Conservation (phyloP, 257 asterid genomes). For the Fraxinus americana region DNA sequence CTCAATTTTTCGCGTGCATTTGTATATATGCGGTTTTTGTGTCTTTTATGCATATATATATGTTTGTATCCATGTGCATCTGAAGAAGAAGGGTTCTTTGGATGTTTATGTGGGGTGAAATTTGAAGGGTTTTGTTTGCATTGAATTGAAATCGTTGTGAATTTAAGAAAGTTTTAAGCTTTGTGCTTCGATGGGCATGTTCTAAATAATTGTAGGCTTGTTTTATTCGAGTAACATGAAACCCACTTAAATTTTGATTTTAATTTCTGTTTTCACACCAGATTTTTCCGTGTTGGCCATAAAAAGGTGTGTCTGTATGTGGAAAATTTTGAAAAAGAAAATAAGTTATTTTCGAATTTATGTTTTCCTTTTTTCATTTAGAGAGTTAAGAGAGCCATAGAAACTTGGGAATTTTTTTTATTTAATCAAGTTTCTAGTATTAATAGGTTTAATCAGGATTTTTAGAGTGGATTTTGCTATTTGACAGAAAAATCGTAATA, state of each 20-base stretch:
- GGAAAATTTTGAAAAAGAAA: neutral
- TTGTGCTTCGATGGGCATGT: constrained; percentile 14
- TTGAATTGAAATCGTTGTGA: constrained; percentile 11
- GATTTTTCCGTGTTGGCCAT: neutral
- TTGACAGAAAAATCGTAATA: too few relatives aligned
- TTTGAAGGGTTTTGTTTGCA: constrained; percentile 27
- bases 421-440: neutral
- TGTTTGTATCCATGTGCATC: neutral
- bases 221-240: neutral
- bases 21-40: neutral
- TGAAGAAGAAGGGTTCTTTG: neutral
- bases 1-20: neutral
- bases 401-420: neutral
- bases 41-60: neutral
- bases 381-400: neutral
- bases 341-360: constrained; percentile 12
- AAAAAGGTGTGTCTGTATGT: neutral
- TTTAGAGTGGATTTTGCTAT: too few relatives aligned
- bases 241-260: too few relatives aligned
- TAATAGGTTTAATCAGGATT: neutral
- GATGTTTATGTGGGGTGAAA: neutral
- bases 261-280: neutral
- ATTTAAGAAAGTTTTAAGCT: constrained; percentile 3
- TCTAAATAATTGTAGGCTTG: neutral
- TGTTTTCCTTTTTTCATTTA: neutral